phyloP scores from a whole-genome alignment of 495 filamentous ascomycete genomes.

The Lophiotrema nucula region DNA sequence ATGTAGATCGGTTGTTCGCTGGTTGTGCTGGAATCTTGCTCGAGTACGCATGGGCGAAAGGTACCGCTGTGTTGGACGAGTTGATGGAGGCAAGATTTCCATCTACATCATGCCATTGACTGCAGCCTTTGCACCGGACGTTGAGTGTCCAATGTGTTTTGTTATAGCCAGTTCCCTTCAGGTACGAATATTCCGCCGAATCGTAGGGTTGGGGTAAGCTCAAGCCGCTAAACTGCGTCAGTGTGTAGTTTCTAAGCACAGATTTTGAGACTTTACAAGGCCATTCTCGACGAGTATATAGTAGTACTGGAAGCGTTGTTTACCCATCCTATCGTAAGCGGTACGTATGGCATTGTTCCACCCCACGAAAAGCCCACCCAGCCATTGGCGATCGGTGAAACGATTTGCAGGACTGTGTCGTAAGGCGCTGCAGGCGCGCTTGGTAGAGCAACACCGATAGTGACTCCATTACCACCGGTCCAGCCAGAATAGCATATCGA shows the following conservation, averaged over 20 bases:
- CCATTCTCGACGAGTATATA: constrained; percentile 31
- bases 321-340: constrained; percentile 28
- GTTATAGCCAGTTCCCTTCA: constrained; percentile 31
- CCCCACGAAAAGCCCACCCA: constrained; percentile 33
- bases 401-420: constrained; percentile 29
- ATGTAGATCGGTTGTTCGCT: constrained; percentile 28
- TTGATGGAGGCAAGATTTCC: constrained; percentile 10
- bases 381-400: constrained; percentile 27
- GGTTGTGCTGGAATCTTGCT: constrained; percentile 15
- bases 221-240: constrained; percentile 19
- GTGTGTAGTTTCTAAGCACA: neutral
- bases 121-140: constrained; percentile 29
- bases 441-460: constrained; percentile 27
- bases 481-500: constrained; percentile 26
- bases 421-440: constrained; percentile 9
- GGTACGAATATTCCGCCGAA: constrained; percentile 25
- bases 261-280: constrained; percentile 13
- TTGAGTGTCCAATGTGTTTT: constrained; percentile 32
- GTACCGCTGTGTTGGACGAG: constrained; percentile 6
- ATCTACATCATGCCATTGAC: constrained; percentile 20
- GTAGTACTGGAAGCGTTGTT: constrained; percentile 21
- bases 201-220: constrained; percentile 23
- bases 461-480: constrained; percentile 21
- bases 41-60: constrained; percentile 20
- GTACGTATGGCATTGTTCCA: constrained; percentile 31